These are phyloP conservation scores for Cymodocea nodosa DNA, from an alignment of 116 monocot species.

Conservation along the genomic window DNA sequence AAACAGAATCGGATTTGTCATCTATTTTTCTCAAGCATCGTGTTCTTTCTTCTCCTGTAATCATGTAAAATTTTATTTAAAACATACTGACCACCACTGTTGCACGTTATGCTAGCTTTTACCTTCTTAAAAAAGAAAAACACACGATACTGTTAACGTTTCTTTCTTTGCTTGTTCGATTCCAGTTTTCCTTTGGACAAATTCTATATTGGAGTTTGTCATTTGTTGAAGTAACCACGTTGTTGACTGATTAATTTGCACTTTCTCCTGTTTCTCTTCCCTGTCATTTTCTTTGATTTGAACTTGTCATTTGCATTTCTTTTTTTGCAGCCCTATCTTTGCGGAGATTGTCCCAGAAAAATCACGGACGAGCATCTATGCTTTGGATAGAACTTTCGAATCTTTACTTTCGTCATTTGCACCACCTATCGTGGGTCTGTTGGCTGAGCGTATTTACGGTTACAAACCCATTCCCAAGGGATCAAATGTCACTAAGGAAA, in stretches of 20 bases:
- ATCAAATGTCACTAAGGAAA: constrained; percentile 9
- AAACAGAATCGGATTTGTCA: no score
- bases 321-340: constrained; percentile 74
- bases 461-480: constrained; percentile 40
- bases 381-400: constrained; percentile 80
- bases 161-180: no score
- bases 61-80: no score
- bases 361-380: constrained; percentile 83
- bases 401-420: constrained; percentile 80
- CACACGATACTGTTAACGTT: no score
- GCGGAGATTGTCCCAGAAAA: constrained; percentile 94
- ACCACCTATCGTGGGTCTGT: constrained; percentile 71
- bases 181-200: no score
- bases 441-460: constrained; percentile 67
- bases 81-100: no score
- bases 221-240: no score
- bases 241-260: no score
- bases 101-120: no score
- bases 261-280: not conserved
- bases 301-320: not conserved
- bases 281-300: not conserved
- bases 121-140: no score
- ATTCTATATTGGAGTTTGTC: not conserved
- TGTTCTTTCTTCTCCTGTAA: no score
- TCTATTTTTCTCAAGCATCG: no score